phyloP scores from a whole-genome alignment of 805 yeast species.

The Zygotorulaspora danielsina region DNA sequence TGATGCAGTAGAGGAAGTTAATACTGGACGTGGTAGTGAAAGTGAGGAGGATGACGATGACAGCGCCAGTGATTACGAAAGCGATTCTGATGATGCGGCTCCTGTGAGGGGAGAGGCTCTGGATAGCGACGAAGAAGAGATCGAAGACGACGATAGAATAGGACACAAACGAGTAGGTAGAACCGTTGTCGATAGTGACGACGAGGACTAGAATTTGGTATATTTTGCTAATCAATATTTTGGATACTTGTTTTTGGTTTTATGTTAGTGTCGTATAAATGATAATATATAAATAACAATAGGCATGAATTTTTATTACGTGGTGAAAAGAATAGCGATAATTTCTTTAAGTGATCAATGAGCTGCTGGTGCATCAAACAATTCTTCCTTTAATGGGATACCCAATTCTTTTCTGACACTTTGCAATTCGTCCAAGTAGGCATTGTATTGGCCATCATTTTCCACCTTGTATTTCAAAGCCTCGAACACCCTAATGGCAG shows the following conservation, averaged over 20 bases:
- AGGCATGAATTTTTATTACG: constrained; percentile 2
- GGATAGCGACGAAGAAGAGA: constrained; percentile 22
- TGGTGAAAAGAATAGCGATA: neutral
- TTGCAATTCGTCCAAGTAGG: constrained; percentile 92
- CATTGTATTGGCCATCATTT: constrained; percentile 87
- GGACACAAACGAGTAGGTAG: constrained; percentile 20
- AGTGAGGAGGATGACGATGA: constrained; percentile 33
- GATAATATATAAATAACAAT: constrained; percentile 1
- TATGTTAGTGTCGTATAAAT: constrained; percentile 1
- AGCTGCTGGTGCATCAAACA: constrained; percentile 42
- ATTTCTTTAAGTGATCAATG: constrained; percentile 6
- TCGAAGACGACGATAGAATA: constrained; percentile 17
- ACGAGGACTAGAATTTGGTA: constrained; percentile 14
- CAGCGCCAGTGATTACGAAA: constrained; percentile 35
- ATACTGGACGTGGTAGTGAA: constrained; percentile 37
- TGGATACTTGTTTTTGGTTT: neutral
- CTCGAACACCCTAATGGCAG: constrained; percentile 97
- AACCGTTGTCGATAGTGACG: constrained; percentile 24
- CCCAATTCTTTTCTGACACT: constrained; percentile 90
- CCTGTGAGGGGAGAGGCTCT: constrained; percentile 23
- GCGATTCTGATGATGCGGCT: constrained; percentile 35
- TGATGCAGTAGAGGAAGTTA: constrained; percentile 81
- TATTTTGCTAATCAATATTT: no score
- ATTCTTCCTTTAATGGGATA: constrained; percentile 85
- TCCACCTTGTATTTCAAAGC: constrained; percentile 96